A percentile compares a stretch with the other conserved stretches of the same genome.
Evolutionary conservation across 176 grass and related monocot genomes (phyloP).

Genomic region (Dactylis glomerata): DNA sequence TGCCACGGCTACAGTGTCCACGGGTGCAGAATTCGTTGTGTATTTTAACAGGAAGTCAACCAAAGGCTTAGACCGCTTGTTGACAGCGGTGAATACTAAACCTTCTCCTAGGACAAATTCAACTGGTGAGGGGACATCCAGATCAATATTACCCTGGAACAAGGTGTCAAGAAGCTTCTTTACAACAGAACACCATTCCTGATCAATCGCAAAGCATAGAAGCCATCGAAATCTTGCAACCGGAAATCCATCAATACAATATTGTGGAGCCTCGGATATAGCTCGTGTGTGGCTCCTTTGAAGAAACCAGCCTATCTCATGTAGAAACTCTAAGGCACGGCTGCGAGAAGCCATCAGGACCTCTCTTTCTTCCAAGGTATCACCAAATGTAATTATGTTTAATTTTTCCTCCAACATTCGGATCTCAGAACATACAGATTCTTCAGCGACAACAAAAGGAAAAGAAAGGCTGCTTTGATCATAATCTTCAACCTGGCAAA

Average conservation of each 20-base stretch:
- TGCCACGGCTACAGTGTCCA: background rate
- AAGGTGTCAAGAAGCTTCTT: conserved; percentile 62
- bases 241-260: conserved; percentile 27
- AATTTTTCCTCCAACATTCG: conserved; percentile 51
- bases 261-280: conserved; percentile 19
- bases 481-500: conserved; percentile 62
- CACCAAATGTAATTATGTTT: conserved; percentile 38
- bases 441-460: conserved; percentile 74
- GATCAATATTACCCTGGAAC: conserved; percentile 46
- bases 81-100: conserved; percentile 43
- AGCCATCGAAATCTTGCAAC: conserved; percentile 47
- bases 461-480: conserved; percentile 70
- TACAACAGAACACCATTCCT: conserved; percentile 58
- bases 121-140: conserved; percentile 37
- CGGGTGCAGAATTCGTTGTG: conserved; percentile 11
- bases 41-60: conserved; percentile 61
- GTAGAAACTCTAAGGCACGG: conserved; percentile 36
- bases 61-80: conserved; percentile 54
- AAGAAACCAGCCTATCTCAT: background rate
- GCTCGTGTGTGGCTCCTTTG: background rate
- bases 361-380: conserved; percentile 9
- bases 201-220: conserved; percentile 51
- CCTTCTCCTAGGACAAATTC: conserved; percentile 49
- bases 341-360: conserved; percentile 3
- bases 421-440: conserved; percentile 63